Conservation (phyloP, 805 yeast species). For the Jamesozyma lodderae region DNA sequence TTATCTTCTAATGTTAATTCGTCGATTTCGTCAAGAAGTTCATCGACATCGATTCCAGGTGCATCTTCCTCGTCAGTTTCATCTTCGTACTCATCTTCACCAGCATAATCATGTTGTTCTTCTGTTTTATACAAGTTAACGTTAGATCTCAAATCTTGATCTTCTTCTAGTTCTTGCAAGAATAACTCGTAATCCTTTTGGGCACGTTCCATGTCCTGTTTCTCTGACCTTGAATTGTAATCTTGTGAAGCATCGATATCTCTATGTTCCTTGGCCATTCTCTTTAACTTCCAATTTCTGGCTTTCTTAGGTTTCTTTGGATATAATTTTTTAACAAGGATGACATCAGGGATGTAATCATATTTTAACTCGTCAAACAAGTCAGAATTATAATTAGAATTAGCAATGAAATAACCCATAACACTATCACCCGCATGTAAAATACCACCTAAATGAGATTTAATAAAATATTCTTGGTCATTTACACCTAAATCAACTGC, state of each 20-base stretch:
- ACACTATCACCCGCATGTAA: constrained; percentile 95
- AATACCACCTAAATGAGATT: constrained; percentile 89
- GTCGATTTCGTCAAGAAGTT: constrained; percentile 86
- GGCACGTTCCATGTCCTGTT: constrained; percentile 82
- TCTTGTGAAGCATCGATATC: constrained; percentile 71
- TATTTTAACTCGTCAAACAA: constrained; percentile 64
- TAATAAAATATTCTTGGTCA: constrained; percentile 70
- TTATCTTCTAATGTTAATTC: constrained; percentile 73
- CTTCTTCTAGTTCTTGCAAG: constrained; percentile 96
- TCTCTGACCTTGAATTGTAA: constrained; percentile 56
- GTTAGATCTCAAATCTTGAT: constrained; percentile 83
- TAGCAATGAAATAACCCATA: constrained; percentile 82
- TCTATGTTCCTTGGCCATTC: constrained; percentile 94
- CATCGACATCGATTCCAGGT: constrained; percentile 83
- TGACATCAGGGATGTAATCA: constrained; percentile 73
- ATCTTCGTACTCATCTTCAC: constrained; percentile 33
- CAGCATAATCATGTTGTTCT: constrained; percentile 34
- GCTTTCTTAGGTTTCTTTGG: constrained; percentile 62
- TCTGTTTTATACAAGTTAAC: constrained; percentile 76
- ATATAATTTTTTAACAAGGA: constrained; percentile 81
- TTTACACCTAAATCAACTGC: constrained; percentile 83
- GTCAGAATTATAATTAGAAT: constrained; percentile 82
- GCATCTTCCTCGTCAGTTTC: constrained; percentile 54
- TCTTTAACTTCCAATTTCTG: constrained; percentile 85
- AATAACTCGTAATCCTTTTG: constrained; percentile 91